A percentile compares a stretch with the other conserved stretches of the same genome.
Conservation (phyloP, 2,329 filamentous ascomycete genomes). For the Diaporthe nobilis region DNA sequence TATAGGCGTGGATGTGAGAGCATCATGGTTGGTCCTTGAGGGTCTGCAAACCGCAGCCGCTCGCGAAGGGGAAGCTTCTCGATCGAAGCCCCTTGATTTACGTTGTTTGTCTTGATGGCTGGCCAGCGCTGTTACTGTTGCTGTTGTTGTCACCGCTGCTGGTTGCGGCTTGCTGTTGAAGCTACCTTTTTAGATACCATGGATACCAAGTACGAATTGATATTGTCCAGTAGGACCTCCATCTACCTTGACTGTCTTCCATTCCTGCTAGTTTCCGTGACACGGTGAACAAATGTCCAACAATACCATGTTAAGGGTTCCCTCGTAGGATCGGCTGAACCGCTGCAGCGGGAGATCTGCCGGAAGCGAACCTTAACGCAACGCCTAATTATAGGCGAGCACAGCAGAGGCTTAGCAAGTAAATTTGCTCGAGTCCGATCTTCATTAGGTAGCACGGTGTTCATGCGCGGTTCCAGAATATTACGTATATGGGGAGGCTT, state of each 20-base stretch:
- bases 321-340: not conserved
- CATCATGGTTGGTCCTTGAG: constrained; percentile 1
- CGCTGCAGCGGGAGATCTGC: constrained; percentile 11
- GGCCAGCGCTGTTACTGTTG: constrained; percentile 22
- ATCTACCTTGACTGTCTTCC: not conserved
- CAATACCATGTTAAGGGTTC: not conserved
- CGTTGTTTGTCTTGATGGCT: constrained; percentile 30
- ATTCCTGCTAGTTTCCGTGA: not conserved
- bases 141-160: constrained; percentile 24
- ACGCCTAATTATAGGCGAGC: constrained; percentile 9
- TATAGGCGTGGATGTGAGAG: constrained; percentile 7
- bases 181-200: constrained; percentile 38
- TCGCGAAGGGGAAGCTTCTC: constrained; percentile 28
- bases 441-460: not conserved
- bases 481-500: constrained; percentile 5
- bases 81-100: constrained; percentile 33
- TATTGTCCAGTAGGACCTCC: constrained; percentile 3
- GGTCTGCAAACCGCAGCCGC: constrained; percentile 5
- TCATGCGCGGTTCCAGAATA: constrained; percentile 4
- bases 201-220: constrained; percentile 39
- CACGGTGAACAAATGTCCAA: not conserved
- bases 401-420: not conserved
- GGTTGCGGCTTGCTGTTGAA: constrained; percentile 35
- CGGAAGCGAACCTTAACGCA: constrained; percentile 3
- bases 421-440: not conserved